phyloP scores from a whole-genome alignment of 176 grass and related monocot genomes.

The Elymus sibiricus region DNA sequence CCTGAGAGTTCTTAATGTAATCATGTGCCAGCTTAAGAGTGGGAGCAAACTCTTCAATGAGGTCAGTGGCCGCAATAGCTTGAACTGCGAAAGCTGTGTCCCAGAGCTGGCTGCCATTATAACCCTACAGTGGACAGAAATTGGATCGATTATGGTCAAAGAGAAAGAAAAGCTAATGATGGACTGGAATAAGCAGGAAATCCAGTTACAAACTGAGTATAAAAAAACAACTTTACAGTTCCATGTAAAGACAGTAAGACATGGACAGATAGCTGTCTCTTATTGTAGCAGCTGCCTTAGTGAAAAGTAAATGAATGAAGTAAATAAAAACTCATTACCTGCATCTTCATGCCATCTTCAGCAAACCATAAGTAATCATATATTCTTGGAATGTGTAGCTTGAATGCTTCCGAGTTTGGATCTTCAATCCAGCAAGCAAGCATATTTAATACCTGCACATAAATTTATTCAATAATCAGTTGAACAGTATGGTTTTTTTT shows the following conservation, averaged over 20 bases:
- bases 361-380: slow-evolving; percentile 88
- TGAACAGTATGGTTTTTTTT: not conserved
- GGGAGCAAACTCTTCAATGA: slow-evolving; percentile 56
- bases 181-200: not conserved
- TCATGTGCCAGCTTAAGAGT: slow-evolving; percentile 70
- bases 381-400: slow-evolving; percentile 77
- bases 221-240: slow-evolving; percentile 15
- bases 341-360: slow-evolving; percentile 99
- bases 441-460: slow-evolving; percentile 87
- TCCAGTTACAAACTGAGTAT: not conserved
- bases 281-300: not conserved
- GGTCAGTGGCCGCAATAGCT: slow-evolving; percentile 68
- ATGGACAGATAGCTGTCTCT: not conserved
- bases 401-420: slow-evolving; percentile 88
- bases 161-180: not conserved
- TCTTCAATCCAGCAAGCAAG: slow-evolving; percentile 96
- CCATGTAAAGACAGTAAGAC: slow-evolving; percentile 7
- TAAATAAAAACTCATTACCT: slow-evolving; percentile 40
- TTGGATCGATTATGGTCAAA: not conserved
- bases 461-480: slow-evolving; percentile 5
- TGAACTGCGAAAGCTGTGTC: slow-evolving; percentile 87
- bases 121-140: slow-evolving; percentile 50
- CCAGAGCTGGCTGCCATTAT: slow-evolving; percentile 92
- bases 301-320: not conserved
- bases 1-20: slow-evolving; percentile 73